Evolutionary conservation across 108 stramenopile species (phyloP).

Genomic region (Chaetoceros tenuissimus): DNA sequence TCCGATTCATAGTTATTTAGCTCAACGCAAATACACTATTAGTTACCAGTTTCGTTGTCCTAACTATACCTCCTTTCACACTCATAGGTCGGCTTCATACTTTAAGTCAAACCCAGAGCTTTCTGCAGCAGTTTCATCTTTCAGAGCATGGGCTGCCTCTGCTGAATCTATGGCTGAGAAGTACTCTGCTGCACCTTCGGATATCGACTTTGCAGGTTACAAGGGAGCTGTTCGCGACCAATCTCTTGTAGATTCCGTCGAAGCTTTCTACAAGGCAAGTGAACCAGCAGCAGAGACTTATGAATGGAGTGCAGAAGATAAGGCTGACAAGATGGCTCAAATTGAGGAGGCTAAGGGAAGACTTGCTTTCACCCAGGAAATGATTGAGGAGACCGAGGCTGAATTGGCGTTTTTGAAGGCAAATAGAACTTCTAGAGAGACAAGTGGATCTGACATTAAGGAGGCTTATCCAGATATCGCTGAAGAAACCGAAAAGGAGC

Average conservation of each 20-base stretch:
- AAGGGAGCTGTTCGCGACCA: slow-evolving; percentile 66
- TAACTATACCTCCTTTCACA: not conserved
- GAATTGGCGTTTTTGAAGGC: slow-evolving; percentile 60
- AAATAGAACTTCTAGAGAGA: slow-evolving; percentile 64
- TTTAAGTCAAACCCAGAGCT: slow-evolving; percentile 73
- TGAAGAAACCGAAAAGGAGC: slow-evolving; percentile 78
- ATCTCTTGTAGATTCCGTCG: slow-evolving; percentile 61
- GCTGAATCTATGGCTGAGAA: slow-evolving; percentile 76
- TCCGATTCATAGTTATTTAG: no score
- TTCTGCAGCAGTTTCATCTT: slow-evolving; percentile 55
- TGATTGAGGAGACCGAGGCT: slow-evolving; percentile 44
- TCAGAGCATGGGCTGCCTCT: slow-evolving; percentile 74
- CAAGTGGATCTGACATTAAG: slow-evolving; percentile 60
- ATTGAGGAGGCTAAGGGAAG: slow-evolving; percentile 69
- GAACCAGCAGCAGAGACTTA: slow-evolving; percentile 51
- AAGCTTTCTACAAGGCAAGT: slow-evolving; percentile 55
- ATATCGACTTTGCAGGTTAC: slow-evolving; percentile 69
- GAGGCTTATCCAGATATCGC: slow-evolving; percentile 82
- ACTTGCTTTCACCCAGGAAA: slow-evolving; percentile 42
- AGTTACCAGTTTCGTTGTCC: no score
- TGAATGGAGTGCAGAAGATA: slow-evolving; percentile 62
- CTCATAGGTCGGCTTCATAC: slow-evolving; percentile 60
- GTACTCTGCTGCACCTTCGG: slow-evolving; percentile 63
- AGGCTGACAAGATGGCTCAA: slow-evolving; percentile 51
- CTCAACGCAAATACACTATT: no score